Conservation (phyloP, 768 basidiomycete genomes). For the Boletus rubropictus region DNA sequence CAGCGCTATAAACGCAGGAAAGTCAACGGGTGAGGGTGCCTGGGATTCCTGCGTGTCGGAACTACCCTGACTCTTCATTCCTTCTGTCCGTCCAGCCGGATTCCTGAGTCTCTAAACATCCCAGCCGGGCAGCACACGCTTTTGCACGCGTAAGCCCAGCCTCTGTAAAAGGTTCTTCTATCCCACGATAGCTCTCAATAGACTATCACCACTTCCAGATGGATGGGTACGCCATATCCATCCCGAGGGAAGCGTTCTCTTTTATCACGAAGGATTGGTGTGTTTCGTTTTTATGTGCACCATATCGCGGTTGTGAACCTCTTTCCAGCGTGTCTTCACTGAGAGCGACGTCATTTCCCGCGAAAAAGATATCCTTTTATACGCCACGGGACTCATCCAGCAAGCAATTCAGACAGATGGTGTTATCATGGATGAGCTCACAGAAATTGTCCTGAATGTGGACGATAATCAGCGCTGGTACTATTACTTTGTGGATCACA, state of each 20-base stretch:
- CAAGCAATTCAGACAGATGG: background rate
- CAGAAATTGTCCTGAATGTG: slow-evolving; percentile 10
- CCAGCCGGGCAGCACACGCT: slow-evolving; percentile 5
- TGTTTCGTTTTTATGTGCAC: background rate
- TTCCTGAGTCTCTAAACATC: background rate
- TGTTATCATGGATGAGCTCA: slow-evolving; percentile 3
- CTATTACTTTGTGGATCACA: slow-evolving; percentile 19
- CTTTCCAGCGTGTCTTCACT: slow-evolving; percentile 12
- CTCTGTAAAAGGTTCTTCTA: too few species aligned
- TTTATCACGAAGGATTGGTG: slow-evolving; percentile 13
- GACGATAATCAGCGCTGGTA: background rate
- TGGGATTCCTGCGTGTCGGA: background rate
- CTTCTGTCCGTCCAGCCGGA: background rate
- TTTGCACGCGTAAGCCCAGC: slow-evolving; percentile 3
- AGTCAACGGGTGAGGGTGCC: background rate
- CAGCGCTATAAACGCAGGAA: slow-evolving; percentile 2
- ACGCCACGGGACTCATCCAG: slow-evolving; percentile 5
- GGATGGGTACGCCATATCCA: slow-evolving; percentile 12
- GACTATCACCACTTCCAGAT: background rate
- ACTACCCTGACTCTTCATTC: too few species aligned
- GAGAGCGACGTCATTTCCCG: slow-evolving; percentile 2
- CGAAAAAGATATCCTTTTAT: background rate
- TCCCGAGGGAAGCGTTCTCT: slow-evolving; percentile 10
- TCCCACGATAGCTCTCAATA: background rate
- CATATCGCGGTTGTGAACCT: background rate